These are phyloP conservation scores for Paraconiothyrium brasiliense DNA, from an alignment of 2,329 filamentous ascomycete genomes.

Conservation along the genomic window DNA sequence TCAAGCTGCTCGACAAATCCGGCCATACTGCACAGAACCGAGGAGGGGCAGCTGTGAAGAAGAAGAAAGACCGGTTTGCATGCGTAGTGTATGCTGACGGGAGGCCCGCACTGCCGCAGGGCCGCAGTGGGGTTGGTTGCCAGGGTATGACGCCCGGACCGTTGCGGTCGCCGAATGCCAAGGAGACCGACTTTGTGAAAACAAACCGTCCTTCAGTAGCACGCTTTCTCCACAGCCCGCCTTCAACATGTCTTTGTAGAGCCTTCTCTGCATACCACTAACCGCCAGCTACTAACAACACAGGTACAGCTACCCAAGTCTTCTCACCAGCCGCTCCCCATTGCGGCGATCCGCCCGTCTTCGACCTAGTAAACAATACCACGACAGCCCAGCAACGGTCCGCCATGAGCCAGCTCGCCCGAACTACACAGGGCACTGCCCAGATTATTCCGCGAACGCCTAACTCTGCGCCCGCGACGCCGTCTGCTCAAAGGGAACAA, in stretches of 20 bases:
- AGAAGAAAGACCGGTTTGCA: not conserved
- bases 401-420: constrained; percentile 31
- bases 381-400: constrained; percentile 14
- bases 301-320: constrained; percentile 26
- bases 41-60: constrained; percentile 4
- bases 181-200: constrained; percentile 13
- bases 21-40: constrained; percentile 44
- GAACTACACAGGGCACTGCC: constrained; percentile 20
- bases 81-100: constrained; percentile 11
- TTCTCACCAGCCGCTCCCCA: not conserved
- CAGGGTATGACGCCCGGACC: constrained; percentile 5
- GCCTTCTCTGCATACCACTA: constrained; percentile 2
- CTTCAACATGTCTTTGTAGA: constrained; percentile 19
- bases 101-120: constrained; percentile 1
- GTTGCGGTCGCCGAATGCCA: constrained; percentile 5
- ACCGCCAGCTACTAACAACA: constrained; percentile 35
- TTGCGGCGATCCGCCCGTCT: not conserved
- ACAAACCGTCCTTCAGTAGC: constrained; percentile 17
- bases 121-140: constrained; percentile 10
- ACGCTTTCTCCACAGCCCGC: constrained; percentile 22
- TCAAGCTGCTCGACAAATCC: constrained; percentile 73
- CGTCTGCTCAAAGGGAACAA: constrained; percentile 36
- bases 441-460: constrained; percentile 33
- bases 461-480: constrained; percentile 31
- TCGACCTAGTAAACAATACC: constrained; percentile 19